Percentiles rank a stretch among this genome's conserved stretches.
Evolutionary conservation across 768 basidiomycete genomes (phyloP).

Genomic region (Asterophora lycoperdoides): DNA sequence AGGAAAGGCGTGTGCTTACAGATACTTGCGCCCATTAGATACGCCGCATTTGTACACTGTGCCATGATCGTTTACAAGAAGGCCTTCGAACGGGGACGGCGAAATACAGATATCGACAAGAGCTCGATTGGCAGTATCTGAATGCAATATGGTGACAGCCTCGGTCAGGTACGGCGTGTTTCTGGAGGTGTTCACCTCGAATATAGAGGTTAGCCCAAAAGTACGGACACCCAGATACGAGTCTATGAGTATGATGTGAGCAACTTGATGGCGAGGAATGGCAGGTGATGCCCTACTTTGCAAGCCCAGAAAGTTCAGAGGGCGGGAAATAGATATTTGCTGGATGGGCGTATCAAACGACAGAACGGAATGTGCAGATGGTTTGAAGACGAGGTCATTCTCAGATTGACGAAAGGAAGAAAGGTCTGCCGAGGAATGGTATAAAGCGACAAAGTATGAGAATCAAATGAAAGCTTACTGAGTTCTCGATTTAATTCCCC

Average conservation of each 20-base stretch:
- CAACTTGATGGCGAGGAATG: background rate
- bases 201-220: slow-evolving; percentile 38
- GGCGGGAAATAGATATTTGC: slow-evolving; percentile 46
- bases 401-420: slow-evolving; percentile 27
- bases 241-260: slow-evolving; percentile 15
- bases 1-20: slow-evolving; percentile 31
- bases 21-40: slow-evolving; percentile 28
- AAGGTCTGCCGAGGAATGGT: slow-evolving; percentile 10
- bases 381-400: slow-evolving; percentile 31
- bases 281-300: slow-evolving; percentile 4
- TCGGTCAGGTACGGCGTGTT: slow-evolving; percentile 23
- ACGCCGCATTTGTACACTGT: slow-evolving; percentile 44
- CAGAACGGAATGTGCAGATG: slow-evolving; percentile 36
- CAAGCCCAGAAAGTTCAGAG: background rate
- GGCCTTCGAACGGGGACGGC: slow-evolving; percentile 27
- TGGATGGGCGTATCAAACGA: slow-evolving; percentile 65
- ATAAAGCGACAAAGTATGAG: background rate
- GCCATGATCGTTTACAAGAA: slow-evolving; percentile 49
- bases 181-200: slow-evolving; percentile 25
- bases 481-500: slow-evolving; percentile 56
- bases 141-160: slow-evolving; percentile 34
- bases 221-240: slow-evolving; percentile 43
- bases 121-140: slow-evolving; percentile 36
- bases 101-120: slow-evolving; percentile 46
- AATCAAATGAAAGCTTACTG: slow-evolving; percentile 40